Base-by-base conservation (phyloP, 257 asterid genomes). In the Rhazya stricta region DNA sequence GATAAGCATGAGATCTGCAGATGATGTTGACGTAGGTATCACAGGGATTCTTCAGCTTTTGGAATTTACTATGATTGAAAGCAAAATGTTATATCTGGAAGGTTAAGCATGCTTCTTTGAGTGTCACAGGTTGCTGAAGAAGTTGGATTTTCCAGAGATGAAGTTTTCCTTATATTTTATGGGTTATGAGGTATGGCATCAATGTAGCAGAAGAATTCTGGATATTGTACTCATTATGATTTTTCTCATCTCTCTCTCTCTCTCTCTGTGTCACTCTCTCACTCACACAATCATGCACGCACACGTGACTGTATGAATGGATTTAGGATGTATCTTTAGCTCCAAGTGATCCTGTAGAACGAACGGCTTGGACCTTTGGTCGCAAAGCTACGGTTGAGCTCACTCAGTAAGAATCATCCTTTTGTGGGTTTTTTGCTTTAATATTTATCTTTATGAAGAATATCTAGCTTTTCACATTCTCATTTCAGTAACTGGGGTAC, bases 401-500 rank as follows among this genome's bases (percentile, higher is more conserved):
- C 75, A 92, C 93, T 69, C 97, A 95, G 97, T 92, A 88, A 78
- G 89, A 72, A 72, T 66, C 45, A 56, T 72, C 73, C 46, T 74
- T 74, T 76, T 34, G 13, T 65, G 39, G 60, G 51, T 32, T 65
- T 15, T 34, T 8, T 53, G 12, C 74, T 66, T 34, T 23, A 18
- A 34, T 16, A 71, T 6, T 46, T 48, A 30, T 57, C 41, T 72
- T 18, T 30, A 21, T 18, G 39, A 21, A 51, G 50, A 70, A 73
- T 67, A 23, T 39, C 75, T 83, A 37, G 73, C 72, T 57, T 68
- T 61, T 74, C 73, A 16, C 19, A 23, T 48, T 53, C 67, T 81
- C 79, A 67, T 78, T 68, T 60, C 89, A 95, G 98, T 79, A 95
- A 88, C 83, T 92, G 99, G 97, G 97, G 97, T 70, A 88, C 90